Percentiles rank a stretch among this genome's conserved stretches.
phyloP scores from a whole-genome alignment of 106 monocot genomes.

The Dioscorea dumetorum region DNA sequence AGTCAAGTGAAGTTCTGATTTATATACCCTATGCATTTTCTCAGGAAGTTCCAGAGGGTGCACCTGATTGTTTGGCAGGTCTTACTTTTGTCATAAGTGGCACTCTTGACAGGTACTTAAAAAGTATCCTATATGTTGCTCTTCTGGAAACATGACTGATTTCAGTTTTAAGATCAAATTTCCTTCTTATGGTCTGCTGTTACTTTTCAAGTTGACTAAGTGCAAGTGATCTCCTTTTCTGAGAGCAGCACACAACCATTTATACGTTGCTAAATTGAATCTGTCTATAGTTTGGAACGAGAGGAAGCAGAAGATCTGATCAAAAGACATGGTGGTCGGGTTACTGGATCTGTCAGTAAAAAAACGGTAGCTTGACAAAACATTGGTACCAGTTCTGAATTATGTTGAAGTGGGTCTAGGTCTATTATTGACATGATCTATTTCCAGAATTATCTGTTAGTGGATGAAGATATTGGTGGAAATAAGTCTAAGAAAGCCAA shows the following conservation, averaged over 20 bases:
- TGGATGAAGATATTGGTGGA: conserved; percentile 97
- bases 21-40: background rate
- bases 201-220: no score
- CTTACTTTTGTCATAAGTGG: conserved; percentile 95
- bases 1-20: background rate
- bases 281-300: conserved; percentile 73
- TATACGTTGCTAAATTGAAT: background rate
- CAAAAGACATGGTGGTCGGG: conserved; percentile 85
- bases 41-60: conserved; percentile 95
- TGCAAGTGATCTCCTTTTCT: no score
- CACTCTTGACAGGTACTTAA: conserved; percentile 88
- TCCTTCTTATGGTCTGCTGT: no score
- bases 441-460: conserved; percentile 77
- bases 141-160: no score
- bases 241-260: no score
- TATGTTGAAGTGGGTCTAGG: background rate
- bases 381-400: background rate
- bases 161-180: no score
- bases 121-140: background rate
- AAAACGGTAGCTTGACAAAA: conserved; percentile 50
- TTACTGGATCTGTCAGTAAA: conserved; percentile 95
- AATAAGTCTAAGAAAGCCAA: conserved; percentile 86
- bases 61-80: conserved; percentile 76
- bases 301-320: conserved; percentile 98
- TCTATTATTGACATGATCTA: background rate